A percentile compares a stretch with the other conserved stretches of the same genome.
Conservation (phyloP, 257 asterid genomes). For the Plantago elongata region DNA sequence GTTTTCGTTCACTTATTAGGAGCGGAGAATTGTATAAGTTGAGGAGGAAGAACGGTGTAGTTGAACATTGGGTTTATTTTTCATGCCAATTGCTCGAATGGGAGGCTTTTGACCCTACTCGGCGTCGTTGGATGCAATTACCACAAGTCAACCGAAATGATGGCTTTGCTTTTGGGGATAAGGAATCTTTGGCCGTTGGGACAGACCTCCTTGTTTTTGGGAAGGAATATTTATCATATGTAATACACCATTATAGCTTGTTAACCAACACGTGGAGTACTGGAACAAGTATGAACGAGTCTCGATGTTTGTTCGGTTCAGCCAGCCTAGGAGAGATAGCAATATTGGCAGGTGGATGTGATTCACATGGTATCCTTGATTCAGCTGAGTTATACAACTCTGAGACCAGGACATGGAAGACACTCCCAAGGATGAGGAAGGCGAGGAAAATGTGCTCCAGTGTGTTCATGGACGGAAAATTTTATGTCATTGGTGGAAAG, state of each 20-base stretch:
- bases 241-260: slow-evolving; percentile 69
- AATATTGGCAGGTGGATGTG: slow-evolving; percentile 81
- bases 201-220: slow-evolving; percentile 96
- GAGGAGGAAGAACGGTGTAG: slow-evolving; percentile 52
- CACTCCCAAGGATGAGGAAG: slow-evolving; percentile 65
- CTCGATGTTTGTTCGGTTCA: slow-evolving; percentile 76
- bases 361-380: slow-evolving; percentile 49
- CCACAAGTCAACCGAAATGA: slow-evolving; percentile 73
- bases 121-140: slow-evolving; percentile 86
- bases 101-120: slow-evolving; percentile 89
- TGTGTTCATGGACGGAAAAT: slow-evolving; percentile 76
- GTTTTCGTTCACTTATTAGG: slow-evolving; percentile 64
- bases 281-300: slow-evolving; percentile 74
- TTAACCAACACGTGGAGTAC: slow-evolving; percentile 83
- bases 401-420: slow-evolving; percentile 49
- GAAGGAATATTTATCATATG: slow-evolving; percentile 57
- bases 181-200: slow-evolving; percentile 94
- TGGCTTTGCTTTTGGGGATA: slow-evolving; percentile 67
- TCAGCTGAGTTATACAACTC: slow-evolving; percentile 69
- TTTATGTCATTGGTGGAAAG: slow-evolving; percentile 67
- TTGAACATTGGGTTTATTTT: slow-evolving; percentile 97
- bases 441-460: slow-evolving; percentile 77
- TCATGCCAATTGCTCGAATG: slow-evolving; percentile 92
- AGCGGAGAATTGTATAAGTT: slow-evolving; percentile 64
- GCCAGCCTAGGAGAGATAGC: slow-evolving; percentile 79